Conservation (phyloP, 1,284 basidiomycete genomes). For the Rhodotorula sp. region DNA sequence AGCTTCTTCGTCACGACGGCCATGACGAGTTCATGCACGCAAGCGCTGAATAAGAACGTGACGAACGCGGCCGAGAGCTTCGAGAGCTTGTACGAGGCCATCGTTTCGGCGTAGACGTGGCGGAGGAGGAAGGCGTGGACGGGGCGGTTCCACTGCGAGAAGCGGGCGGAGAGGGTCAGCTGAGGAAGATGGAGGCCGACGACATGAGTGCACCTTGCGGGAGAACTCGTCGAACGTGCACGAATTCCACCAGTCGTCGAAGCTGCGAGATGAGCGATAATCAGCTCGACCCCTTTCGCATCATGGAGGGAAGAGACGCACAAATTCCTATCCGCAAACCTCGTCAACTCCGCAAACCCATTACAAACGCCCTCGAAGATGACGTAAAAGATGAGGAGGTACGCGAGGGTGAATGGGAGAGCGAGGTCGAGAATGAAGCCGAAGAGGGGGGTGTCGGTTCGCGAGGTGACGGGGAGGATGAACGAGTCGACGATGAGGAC, state of each 20-base stretch:
- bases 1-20: constrained; percentile 88
- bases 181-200: no score
- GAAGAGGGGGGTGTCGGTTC: constrained; percentile 63
- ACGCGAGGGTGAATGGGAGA: constrained; percentile 79
- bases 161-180: no score
- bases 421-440: constrained; percentile 79
- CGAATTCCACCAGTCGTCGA: constrained; percentile 75
- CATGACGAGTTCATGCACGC: constrained; percentile 69
- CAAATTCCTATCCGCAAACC: constrained; percentile 93
- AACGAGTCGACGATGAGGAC: constrained; percentile 83
- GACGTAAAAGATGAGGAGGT: constrained; percentile 59
- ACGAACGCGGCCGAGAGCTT: constrained; percentile 77
- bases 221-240: constrained; percentile 96
- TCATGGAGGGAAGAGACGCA: constrained; percentile 62
- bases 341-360: constrained; percentile 81
- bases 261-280: constrained; percentile 10
- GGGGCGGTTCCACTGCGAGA: constrained; percentile 71
- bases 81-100: constrained; percentile 72
- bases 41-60: constrained; percentile 88
- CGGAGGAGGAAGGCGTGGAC: constrained; percentile 88
- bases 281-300: constrained; percentile 48
- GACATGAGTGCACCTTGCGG: constrained; percentile 57
- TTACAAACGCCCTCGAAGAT: constrained; percentile 70
- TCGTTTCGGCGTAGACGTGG: constrained; percentile 79
- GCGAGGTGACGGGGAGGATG: constrained; percentile 64